Conservation (phyloP, 2,329 filamentous ascomycete species). For the Phialophora verrucosa region DNA sequence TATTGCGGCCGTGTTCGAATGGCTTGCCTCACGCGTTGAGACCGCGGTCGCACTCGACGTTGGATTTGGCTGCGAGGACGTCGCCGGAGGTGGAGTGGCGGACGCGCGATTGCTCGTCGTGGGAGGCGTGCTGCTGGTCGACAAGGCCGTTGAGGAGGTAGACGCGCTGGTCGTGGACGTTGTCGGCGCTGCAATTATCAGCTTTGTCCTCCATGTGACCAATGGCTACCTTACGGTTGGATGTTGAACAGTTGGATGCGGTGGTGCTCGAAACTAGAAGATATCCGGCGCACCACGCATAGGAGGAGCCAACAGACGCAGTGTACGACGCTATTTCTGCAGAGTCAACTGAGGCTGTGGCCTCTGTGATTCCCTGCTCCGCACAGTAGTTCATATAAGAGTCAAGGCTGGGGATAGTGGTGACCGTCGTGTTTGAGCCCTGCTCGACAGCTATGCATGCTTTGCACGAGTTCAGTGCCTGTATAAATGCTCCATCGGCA, state of each 20-base stretch:
- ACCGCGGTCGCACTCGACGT: background rate
- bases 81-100: background rate
- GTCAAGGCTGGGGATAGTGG: background rate
- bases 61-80: background rate
- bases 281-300: background rate
- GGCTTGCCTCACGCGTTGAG: background rate
- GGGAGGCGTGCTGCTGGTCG: background rate
- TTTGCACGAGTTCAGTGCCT: background rate
- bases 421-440: background rate
- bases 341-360: background rate
- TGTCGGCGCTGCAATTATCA: background rate
- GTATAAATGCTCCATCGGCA: background rate
- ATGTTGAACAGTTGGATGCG: background rate
- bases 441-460: background rate
- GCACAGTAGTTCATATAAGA: background rate
- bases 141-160: background rate
- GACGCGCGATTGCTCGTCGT: background rate
- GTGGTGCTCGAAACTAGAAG: background rate
- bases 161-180: background rate
- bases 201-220: background rate
- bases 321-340: background rate
- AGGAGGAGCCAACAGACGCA: background rate
- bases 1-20: background rate
- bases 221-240: background rate
- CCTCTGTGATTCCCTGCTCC: background rate